Base-by-base conservation (phyloP, 495 filamentous ascomycete genomes). In the Hyaloscypha hepaticicola region DNA sequence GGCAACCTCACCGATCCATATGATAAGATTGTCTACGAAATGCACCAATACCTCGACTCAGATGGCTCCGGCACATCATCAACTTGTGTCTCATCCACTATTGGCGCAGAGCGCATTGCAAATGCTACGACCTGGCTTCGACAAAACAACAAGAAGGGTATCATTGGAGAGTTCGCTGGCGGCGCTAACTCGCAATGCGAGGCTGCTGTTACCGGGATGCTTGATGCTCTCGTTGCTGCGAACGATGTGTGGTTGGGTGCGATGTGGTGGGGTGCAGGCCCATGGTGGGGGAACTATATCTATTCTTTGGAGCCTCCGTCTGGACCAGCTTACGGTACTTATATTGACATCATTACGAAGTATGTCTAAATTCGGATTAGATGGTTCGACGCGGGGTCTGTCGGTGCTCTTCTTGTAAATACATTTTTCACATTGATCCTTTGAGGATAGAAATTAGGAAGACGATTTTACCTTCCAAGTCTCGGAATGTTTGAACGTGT, bases 131-230 rank as follows among this genome's bases (percentile, higher is more conserved):
- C 75, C 33, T 93, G 90, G 89, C 77, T 91, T 64, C 83, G 86
- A 74, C 71, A 75, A 14, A 90, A 91, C 77, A 74, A 75, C 67
- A 90, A 91, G 80, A 79, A 80, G 70, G 89, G 79, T 25, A 74
- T 92, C 63, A 72, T 93, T 45, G 89, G 90, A 26, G 89, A 92
- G 77, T 88, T 88, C 55, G 89, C 88, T 14, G 89, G 85, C 55
- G 89, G 88, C 28, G 77, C 82, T 62, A 92, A 91, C 72, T 67
- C 78, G 0, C 80, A 78, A 65, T 93, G 89, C 71, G 78, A 89
- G 76, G 63, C 69, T 3, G 89, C 89, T 22, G 75, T 92, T 27
- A 80, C 82, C 67, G 87, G 83, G 31, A 84, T 91, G 80, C 76
- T 92, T 60, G 70, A 74, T 38, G 80, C 82, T 71, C 78, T 92